Evolutionary conservation across 805 yeast genomes (phyloP).

Genomic region (Candida tallmaniae): DNA sequence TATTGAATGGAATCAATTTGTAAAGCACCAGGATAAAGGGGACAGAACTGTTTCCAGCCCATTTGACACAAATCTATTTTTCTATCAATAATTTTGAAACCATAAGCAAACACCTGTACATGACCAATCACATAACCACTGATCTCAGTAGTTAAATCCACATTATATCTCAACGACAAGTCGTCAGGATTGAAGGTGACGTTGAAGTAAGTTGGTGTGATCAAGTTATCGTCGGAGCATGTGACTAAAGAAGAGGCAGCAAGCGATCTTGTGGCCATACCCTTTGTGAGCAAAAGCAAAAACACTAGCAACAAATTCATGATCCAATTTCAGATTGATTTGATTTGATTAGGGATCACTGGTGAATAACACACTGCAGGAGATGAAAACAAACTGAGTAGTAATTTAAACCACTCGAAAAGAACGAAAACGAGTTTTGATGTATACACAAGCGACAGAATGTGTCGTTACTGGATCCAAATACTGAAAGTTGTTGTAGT

Average conservation of each 20-base stretch:
- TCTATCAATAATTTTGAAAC: conserved; percentile 62
- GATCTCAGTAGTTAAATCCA: conserved; percentile 67
- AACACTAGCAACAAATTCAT: too few species aligned
- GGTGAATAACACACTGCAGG: too few species aligned
- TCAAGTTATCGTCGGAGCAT: conserved; percentile 72
- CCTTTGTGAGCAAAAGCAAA: too few species aligned
- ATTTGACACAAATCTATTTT: conserved; percentile 59
- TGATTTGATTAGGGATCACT: too few species aligned
- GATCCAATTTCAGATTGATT: too few species aligned
- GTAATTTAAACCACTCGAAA: too few species aligned
- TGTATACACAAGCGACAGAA: too few species aligned
- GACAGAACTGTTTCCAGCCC: conserved; percentile 87
- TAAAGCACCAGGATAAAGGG: conserved; percentile 75
- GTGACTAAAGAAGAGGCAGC: conserved; percentile 77
- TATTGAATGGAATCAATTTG: conserved; percentile 70
- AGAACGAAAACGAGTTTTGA: too few species aligned
- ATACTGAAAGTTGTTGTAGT: too few species aligned
- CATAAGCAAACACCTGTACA: conserved; percentile 79
- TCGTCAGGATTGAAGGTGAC: conserved; percentile 74
- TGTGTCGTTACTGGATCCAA: too few species aligned
- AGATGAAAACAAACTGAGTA: too few species aligned
- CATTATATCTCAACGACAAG: conserved; percentile 59
- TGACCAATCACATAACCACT: conserved; percentile 64
- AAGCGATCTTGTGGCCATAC: conserved; percentile 24
- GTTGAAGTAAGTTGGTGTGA: conserved; percentile 69